phyloP scores from a whole-genome alignment of 805 yeast species.

The Jamesozyma gamospora region DNA sequence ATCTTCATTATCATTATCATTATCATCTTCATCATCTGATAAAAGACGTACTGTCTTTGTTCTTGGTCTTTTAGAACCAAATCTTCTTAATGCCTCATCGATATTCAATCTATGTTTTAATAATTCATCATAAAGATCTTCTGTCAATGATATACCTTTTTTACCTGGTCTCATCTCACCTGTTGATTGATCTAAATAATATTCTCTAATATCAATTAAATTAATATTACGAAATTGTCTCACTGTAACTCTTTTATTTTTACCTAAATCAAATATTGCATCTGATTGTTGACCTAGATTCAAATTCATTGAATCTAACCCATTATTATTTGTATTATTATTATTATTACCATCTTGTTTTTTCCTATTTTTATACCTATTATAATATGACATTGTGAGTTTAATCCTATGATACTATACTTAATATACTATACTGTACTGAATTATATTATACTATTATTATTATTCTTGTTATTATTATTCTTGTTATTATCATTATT shows the following conservation, averaged over 20 bases:
- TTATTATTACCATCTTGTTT: slow-evolving; percentile 8
- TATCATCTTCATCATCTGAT: slow-evolving; percentile 25
- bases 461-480: too few relatives aligned
- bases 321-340: slow-evolving; percentile 3
- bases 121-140: slow-evolving; percentile 29
- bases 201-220: slow-evolving; percentile 79
- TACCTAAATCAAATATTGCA: slow-evolving; percentile 37
- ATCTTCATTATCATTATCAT: slow-evolving; percentile 8
- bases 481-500: too few relatives aligned
- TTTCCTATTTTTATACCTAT: slow-evolving; percentile 21
- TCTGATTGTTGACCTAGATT: slow-evolving; percentile 17
- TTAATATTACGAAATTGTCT: slow-evolving; percentile 56
- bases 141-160: slow-evolving; percentile 41
- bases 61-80: slow-evolving; percentile 29
- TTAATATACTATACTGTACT: too few relatives aligned
- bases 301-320: slow-evolving; percentile 2
- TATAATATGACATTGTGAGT: slow-evolving; percentile 28
- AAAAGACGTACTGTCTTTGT: slow-evolving; percentile 23
- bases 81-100: slow-evolving; percentile 29
- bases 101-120: slow-evolving; percentile 28
- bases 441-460: too few relatives aligned
- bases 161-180: slow-evolving; percentile 71
- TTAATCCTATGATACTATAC: too few relatives aligned
- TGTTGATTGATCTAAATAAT: slow-evolving; percentile 46
- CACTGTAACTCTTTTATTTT: slow-evolving; percentile 62